These are phyloP conservation scores for Geranium rotundifolium DNA, from an alignment of 345 rosid genomes.

Conservation along the genomic window DNA sequence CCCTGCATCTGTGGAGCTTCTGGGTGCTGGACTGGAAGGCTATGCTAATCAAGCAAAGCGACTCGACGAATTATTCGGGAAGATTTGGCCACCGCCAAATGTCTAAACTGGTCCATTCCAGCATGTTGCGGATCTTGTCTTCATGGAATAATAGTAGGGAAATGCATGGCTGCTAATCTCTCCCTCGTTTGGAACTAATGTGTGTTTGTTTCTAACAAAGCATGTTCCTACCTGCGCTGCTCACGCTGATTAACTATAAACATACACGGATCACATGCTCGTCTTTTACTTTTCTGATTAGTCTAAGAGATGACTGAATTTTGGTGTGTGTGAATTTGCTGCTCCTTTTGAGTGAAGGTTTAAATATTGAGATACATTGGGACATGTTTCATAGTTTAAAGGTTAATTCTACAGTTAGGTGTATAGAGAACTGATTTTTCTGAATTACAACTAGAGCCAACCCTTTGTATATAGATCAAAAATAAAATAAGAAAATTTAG, in stretches of 20 bases:
- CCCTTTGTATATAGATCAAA: too few species aligned
- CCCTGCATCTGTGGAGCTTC: conserved; percentile 81
- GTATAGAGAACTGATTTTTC: too few species aligned
- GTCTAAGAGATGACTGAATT: too few species aligned
- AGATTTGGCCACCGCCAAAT: conserved; percentile 98
- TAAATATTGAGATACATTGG: too few species aligned
- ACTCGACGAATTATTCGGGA: conserved; percentile 62
- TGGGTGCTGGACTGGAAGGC: conserved; percentile 70
- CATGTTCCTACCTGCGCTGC: not conserved
- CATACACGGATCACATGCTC: not conserved
- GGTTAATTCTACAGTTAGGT: too few species aligned
- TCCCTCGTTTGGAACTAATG: not conserved
- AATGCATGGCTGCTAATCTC: not conserved
- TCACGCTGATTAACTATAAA: not conserved
- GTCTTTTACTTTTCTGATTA: not conserved
- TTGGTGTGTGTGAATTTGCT: too few species aligned
- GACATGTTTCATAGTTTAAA: too few species aligned
- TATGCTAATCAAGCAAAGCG: conserved; percentile 61
- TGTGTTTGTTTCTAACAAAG: not conserved
- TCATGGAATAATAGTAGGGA: conserved; percentile 27
- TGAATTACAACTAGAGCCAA: too few species aligned
- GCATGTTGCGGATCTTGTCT: not conserved
- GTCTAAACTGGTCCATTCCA: conserved; percentile 24
- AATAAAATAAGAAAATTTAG: too few species aligned
- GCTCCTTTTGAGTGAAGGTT: too few species aligned